A percentile compares a stretch with the other conserved stretches of the same genome.
These are phyloP conservation scores for Moniliophthora roreri DNA, from an alignment of 1,284 basidiomycete genomes.

Conservation along the genomic window DNA sequence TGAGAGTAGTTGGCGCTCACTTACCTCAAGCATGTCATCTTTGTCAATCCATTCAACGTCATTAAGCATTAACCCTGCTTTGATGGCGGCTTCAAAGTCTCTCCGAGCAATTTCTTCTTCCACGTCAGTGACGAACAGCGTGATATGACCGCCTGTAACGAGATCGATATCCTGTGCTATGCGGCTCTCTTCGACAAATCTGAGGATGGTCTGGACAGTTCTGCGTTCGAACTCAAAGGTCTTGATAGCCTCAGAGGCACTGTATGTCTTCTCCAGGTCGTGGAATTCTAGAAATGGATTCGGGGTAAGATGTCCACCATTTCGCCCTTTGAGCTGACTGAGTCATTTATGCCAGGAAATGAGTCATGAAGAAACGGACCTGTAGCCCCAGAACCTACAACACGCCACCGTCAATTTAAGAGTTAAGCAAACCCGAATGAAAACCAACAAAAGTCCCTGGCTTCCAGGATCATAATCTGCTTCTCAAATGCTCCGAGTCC, in stretches of 20 bases:
- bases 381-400: slow-evolving; percentile 76
- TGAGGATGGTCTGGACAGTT: slow-evolving; percentile 48
- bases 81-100: slow-evolving; percentile 55
- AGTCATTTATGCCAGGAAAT: background rate
- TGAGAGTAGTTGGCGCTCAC: slow-evolving; percentile 2
- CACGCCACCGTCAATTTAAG: slow-evolving; percentile 2
- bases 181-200: slow-evolving; percentile 45
- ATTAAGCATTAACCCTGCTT: slow-evolving; percentile 50
- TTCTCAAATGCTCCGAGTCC: slow-evolving; percentile 23
- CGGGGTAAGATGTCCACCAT: slow-evolving; percentile 76
- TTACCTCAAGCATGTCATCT: slow-evolving; percentile 50
- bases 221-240: slow-evolving; percentile 59
- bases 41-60: slow-evolving; percentile 46
- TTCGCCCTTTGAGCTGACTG: slow-evolving; percentile 49
- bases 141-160: slow-evolving; percentile 56
- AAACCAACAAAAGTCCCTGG: slow-evolving; percentile 74
- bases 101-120: slow-evolving; percentile 36
- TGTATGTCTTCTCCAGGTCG: slow-evolving; percentile 36
- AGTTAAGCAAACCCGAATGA: background rate
- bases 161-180: slow-evolving; percentile 59
- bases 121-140: slow-evolving; percentile 47
- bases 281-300: slow-evolving; percentile 47
- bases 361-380: slow-evolving; percentile 36
- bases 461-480: slow-evolving; percentile 67
- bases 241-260: slow-evolving; percentile 53